Conservation (phyloP, 106 monocot genomes). For the Apostasia shenzhenica region DNA sequence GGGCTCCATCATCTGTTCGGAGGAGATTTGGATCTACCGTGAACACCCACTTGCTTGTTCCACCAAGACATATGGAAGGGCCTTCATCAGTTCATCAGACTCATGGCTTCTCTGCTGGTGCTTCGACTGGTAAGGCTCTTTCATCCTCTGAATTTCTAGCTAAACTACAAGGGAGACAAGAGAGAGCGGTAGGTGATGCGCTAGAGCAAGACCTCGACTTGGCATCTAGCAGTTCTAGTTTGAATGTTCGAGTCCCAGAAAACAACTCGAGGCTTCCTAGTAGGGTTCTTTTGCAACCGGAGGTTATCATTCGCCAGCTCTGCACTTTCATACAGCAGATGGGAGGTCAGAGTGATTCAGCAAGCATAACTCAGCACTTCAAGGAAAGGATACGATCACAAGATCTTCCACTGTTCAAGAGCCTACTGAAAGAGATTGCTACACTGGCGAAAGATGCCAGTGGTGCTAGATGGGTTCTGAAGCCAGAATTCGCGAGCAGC, state of each 20-base stretch:
- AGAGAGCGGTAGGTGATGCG: conserved; percentile 52
- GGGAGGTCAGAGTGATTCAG: conserved; percentile 56
- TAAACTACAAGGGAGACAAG: conserved; percentile 50
- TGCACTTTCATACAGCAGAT: conserved; percentile 76
- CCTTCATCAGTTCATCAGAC: conserved; percentile 15
- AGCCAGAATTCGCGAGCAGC: conserved; percentile 27
- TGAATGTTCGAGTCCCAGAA: background rate
- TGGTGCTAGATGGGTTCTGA: conserved; percentile 75
- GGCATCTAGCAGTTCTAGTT: conserved; percentile 21
- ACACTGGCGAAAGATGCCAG: conserved; percentile 34
- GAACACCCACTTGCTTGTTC: conserved; percentile 26
- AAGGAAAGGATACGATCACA: conserved; percentile 50
- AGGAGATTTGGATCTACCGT: conserved; percentile 65
- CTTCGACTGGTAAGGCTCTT: conserved; percentile 46
- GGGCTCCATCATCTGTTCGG: conserved; percentile 54
- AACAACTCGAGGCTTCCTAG: conserved; percentile 16
- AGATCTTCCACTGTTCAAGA: conserved; percentile 68
- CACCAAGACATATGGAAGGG: conserved; percentile 21
- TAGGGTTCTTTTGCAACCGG: conserved; percentile 52
- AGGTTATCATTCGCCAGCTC: conserved; percentile 74
- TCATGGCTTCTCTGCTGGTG: conserved; percentile 40
- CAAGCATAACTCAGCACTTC: conserved; percentile 68
- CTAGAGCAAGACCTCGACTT: conserved; percentile 39
- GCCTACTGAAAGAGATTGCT: conserved; percentile 86
- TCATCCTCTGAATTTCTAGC: conserved; percentile 74